These are phyloP conservation scores for Colletotrichum lupini DNA, from an alignment of 2,329 filamentous ascomycete genomes.

Conservation along the genomic window DNA sequence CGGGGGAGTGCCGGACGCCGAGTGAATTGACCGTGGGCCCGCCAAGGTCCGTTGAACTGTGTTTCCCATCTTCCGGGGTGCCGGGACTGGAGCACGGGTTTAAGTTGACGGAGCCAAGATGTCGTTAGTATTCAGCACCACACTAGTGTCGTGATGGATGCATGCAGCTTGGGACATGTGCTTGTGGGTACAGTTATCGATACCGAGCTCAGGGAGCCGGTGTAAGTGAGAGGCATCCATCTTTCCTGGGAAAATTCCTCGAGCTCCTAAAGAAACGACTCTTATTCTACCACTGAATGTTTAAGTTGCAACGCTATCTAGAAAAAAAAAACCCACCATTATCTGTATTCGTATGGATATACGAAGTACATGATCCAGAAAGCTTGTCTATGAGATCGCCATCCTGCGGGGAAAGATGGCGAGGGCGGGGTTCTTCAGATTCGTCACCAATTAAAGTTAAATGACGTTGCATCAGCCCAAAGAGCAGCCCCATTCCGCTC, in stretches of 20 bases:
- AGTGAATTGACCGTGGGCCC: not conserved
- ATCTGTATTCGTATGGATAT: too few relatives aligned
- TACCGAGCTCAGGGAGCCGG: not conserved
- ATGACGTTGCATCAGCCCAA: conserved; percentile 20
- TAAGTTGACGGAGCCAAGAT: not conserved
- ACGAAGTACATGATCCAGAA: not conserved
- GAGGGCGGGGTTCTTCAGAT: not conserved
- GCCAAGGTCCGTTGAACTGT: not conserved
- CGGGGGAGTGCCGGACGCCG: not conserved
- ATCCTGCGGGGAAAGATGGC: not conserved
- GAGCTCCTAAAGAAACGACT: too few relatives aligned
- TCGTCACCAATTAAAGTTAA: conserved; percentile 2
- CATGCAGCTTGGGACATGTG: not conserved
- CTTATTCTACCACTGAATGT: too few relatives aligned
- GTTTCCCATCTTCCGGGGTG: not conserved
- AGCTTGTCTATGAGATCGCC: not conserved
- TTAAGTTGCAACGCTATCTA: too few relatives aligned
- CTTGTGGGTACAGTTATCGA: not conserved
- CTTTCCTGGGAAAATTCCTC: too few relatives aligned
- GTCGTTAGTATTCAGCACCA: not conserved
- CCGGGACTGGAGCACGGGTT: not conserved
- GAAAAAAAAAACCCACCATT: too few relatives aligned
- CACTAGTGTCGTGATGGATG: not conserved
- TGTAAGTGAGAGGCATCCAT: too few relatives aligned
- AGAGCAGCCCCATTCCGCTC: not conserved